These are phyloP conservation scores for Vanilla planifolia DNA, from an alignment of 106 monocot genomes.

Conservation along the genomic window DNA sequence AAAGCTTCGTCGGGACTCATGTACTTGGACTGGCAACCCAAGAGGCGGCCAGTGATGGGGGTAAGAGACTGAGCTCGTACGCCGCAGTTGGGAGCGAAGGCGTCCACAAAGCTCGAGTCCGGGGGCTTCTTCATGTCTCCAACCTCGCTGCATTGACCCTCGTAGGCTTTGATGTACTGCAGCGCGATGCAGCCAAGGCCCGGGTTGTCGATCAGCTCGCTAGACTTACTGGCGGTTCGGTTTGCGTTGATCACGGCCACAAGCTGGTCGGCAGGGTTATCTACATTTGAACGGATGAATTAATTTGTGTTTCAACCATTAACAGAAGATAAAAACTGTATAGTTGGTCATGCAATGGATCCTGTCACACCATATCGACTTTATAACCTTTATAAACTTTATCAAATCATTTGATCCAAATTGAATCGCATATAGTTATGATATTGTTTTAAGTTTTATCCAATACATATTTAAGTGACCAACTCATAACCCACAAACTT, in stretches of 20 bases:
- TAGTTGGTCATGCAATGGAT: no score
- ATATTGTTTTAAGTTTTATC: no score
- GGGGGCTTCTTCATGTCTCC: conserved; percentile 60
- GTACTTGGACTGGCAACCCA: conserved; percentile 74
- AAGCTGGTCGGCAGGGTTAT: conserved; percentile 80
- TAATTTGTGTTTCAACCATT: not conserved
- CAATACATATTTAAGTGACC: no score
- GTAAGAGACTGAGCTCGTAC: conserved; percentile 43
- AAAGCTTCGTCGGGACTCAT: conserved; percentile 50
- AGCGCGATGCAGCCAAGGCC: conserved; percentile 86
- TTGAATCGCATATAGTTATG: no score
- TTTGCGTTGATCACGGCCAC: conserved; percentile 63
- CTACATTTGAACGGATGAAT: conserved; percentile 22
- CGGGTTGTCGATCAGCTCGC: conserved; percentile 47
- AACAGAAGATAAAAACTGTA: no score
- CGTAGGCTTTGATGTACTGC: conserved; percentile 77
- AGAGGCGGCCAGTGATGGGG: conserved; percentile 72
- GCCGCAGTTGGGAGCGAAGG: conserved; percentile 79
- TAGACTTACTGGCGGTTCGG: conserved; percentile 64
- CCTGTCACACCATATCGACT: no score
- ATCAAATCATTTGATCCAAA: no score
- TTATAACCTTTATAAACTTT: no score
- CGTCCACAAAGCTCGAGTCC: conserved; percentile 46
- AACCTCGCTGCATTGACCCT: conserved; percentile 63
- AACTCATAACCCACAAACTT: no score